These are phyloP conservation scores for Daldinia concentrica DNA, from an alignment of 495 filamentous ascomycete genomes.

Conservation along the genomic window DNA sequence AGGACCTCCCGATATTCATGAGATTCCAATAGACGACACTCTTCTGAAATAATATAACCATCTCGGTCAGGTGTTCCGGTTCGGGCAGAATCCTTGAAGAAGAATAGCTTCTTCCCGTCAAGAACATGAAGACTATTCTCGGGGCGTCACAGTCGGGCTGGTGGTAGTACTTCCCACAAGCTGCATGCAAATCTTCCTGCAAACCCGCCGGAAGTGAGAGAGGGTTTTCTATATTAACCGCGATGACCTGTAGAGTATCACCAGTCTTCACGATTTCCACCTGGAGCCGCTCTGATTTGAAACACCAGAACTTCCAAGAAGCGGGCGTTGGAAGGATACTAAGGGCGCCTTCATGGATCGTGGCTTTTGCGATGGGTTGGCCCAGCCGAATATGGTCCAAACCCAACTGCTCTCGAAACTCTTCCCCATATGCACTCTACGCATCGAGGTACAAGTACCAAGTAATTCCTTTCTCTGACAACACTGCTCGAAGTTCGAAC, in stretches of 20 bases:
- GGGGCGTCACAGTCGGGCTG: conserved; percentile 74
- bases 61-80: conserved; percentile 60
- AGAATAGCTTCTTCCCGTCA: conserved; percentile 55
- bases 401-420: background rate
- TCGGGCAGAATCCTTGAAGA: conserved; percentile 71
- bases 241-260: background rate
- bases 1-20: conserved; percentile 62
- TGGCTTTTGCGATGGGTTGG: conserved; percentile 36
- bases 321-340: background rate
- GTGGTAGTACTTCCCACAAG: conserved; percentile 66
- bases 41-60: conserved; percentile 70
- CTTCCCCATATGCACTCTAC: conserved; percentile 23
- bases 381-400: background rate
- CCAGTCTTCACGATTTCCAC: background rate
- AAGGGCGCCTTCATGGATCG: background rate
- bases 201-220: background rate
- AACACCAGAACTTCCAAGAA: conserved; percentile 20
- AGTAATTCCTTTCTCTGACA: conserved; percentile 31
- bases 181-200: background rate
- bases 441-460: conserved; percentile 50
- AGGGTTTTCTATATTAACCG: background rate
- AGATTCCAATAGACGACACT: conserved; percentile 60
- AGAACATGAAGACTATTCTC: conserved; percentile 64
- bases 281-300: background rate
- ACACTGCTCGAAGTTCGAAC: conserved; percentile 49